phyloP scores from a whole-genome alignment of 192 early-diverging fungal genomes.

The Obelidium mucronatum region DNA sequence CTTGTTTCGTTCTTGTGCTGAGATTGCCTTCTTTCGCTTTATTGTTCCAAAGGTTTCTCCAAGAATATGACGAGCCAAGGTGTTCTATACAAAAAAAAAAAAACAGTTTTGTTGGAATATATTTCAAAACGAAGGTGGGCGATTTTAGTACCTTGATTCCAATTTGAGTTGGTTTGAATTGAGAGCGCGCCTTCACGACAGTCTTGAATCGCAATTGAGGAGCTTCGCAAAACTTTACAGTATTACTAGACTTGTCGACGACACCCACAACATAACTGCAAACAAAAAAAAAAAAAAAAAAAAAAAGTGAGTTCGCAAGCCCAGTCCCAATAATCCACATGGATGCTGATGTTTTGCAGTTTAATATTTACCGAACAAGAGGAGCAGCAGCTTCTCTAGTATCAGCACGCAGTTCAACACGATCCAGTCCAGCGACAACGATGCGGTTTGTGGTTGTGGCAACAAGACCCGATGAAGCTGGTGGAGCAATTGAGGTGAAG shows the following conservation, averaged over 20 bases:
- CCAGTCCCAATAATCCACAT: too few relatives aligned
- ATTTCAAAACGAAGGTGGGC: neutral
- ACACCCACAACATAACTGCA: constrained; percentile 83
- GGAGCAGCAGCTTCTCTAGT: constrained; percentile 7
- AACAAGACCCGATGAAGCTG: neutral
- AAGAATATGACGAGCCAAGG: constrained; percentile 75
- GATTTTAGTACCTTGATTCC: constrained; percentile 46
- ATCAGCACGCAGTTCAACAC: constrained; percentile 27
- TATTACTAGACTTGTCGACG: constrained; percentile 70
- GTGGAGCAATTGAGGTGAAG: constrained; percentile 4
- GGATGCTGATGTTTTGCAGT: neutral
- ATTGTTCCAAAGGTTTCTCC: constrained; percentile 94
- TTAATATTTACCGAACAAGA: constrained; percentile 1
- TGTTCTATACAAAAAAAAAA: constrained; percentile 44
- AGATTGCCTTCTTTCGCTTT: constrained; percentile 83
- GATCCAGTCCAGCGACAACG: constrained; percentile 21
- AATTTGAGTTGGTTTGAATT: constrained; percentile 48
- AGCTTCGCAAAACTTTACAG: constrained; percentile 74
- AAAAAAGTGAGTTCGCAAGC: too few relatives aligned
- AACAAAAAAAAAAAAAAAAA: neutral
- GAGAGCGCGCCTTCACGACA: constrained; percentile 75
- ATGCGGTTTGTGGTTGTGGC: neutral
- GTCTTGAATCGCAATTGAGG: constrained; percentile 70
- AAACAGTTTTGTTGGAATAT: neutral
- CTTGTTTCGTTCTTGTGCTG: constrained; percentile 84